Base-by-base conservation (phyloP, 2,329 filamentous ascomycete genomes). In the Cordyceps tenuipes region DNA sequence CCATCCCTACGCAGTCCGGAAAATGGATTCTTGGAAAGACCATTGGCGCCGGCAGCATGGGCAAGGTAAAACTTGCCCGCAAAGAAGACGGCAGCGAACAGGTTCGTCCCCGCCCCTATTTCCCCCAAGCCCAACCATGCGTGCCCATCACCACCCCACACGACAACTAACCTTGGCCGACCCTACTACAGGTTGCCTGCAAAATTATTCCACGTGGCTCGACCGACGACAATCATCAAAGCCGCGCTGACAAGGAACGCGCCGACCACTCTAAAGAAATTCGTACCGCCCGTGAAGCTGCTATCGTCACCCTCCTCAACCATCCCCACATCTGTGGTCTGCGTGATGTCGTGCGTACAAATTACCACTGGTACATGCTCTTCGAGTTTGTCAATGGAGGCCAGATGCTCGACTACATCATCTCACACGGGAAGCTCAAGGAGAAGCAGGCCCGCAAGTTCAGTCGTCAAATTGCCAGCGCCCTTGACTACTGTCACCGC, bases 311-410 rank as follows among this genome's bases (percentile, higher is more conserved):
- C 29, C 84, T 99, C 52, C 83, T 97, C 61, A 91, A 91, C 69
- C 94, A 97, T 69, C 94, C 93, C 15, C 95, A 96, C 70, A 95
- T 99, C 61, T 97, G 94, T 72, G 91, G 90, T 62, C 89, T 99
- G 82, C 86, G 91, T 65, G 94, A 99, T 75, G 91, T 97, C 29
- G 89, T 97, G 60, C 88, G 92, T 61, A 97, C 94, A 55, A 93
- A 94, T 69, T 94, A 97, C 72, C 94, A 99, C 75, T 99, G 94
- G 94, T 99, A 99, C 75, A 99, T 99, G 94, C 85, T 99, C 56
- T 99, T 96, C 70, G 94, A 99, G 76, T 97, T 94, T 73, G 94
- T 99, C 74, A 97, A 99, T 70, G 94, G 94, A 52, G 94, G 94
- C 19, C 94, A 99, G 76, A 97, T 99, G 94, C 85, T 99, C 63